Evolutionary conservation across 768 basidiomycete genomes (phyloP).

Genomic region (Russula sp.): DNA sequence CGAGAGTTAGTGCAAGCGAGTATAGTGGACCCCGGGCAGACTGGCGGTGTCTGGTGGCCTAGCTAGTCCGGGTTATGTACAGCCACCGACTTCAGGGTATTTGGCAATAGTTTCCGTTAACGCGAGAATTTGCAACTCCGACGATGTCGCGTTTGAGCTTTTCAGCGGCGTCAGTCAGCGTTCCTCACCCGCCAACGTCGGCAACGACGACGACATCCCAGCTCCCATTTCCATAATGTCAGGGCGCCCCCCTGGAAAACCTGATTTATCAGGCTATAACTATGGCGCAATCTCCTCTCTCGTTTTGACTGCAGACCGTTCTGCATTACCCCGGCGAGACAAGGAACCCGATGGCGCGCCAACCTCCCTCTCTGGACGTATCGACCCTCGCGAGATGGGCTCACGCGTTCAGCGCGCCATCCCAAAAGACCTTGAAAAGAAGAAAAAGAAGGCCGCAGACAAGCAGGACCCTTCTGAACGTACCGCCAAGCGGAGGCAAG

Average conservation of each 20-base stretch:
- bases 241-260: constrained; percentile 42
- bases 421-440: constrained; percentile 87
- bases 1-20: too few relatives aligned
- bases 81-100: not conserved
- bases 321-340: constrained; percentile 75
- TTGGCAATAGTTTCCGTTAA: not conserved
- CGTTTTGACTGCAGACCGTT: constrained; percentile 87
- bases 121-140: not conserved
- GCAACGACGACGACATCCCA: constrained; percentile 15
- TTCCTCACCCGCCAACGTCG: constrained; percentile 1
- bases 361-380: constrained; percentile 85
- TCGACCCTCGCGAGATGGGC: constrained; percentile 89
- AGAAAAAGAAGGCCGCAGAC: constrained; percentile 78
- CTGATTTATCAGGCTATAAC: constrained; percentile 87
- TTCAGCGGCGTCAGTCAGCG: not conserved
- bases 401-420: constrained; percentile 76
- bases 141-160: not conserved
- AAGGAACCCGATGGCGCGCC: constrained; percentile 97
- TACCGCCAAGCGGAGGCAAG: constrained; percentile 53
- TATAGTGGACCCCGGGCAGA: too few relatives aligned
- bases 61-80: not conserved
- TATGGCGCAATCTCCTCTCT: constrained; percentile 93
- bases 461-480: constrained; percentile 52
- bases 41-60: too few relatives aligned
- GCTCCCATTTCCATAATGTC: constrained; percentile 29